A percentile compares a stretch with the other conserved stretches of the same genome.
phyloP scores from a whole-genome alignment of 306 rosid genomes.

The Cucumis hystrix region DNA sequence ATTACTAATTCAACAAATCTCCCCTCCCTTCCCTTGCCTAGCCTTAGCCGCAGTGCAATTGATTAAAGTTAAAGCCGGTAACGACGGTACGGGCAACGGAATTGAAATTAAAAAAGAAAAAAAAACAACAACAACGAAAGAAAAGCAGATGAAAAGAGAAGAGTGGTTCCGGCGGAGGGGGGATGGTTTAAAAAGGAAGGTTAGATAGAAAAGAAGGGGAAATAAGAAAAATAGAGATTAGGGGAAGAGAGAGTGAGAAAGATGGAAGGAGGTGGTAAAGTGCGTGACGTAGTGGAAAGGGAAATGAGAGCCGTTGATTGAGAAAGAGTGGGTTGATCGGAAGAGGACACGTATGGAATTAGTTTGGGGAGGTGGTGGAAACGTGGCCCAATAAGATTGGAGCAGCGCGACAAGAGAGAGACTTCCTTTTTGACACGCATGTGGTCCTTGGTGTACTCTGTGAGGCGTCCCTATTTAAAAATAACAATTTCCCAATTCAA shows the following conservation, averaged over 20 bases:
- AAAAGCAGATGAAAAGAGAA: background rate
- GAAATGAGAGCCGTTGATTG: background rate
- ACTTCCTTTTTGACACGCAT: conserved; percentile 9
- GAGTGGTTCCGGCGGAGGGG: background rate
- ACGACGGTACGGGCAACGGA: background rate
- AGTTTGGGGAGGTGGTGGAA: background rate
- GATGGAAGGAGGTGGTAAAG: background rate
- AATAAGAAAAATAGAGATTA: background rate
- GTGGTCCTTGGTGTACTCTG: conserved; percentile 8
- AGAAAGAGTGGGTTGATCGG: background rate
- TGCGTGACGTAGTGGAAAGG: background rate
- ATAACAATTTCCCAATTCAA: background rate
- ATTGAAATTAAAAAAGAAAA: background rate
- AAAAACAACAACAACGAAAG: no score
- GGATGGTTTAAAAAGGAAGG: background rate
- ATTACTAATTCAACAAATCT: background rate
- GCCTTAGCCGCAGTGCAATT: no score
- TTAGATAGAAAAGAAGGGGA: background rate
- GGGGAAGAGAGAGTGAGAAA: background rate
- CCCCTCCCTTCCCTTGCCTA: background rate
- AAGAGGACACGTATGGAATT: background rate
- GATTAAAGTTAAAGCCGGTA: no score
- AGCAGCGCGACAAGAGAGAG: conserved; percentile 6
- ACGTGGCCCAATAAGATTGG: background rate
- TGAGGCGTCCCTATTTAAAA: background rate